Percentiles rank a stretch among this genome's conserved stretches.
Evolutionary conservation across 441 rosid genomes (phyloP).

Genomic region (Mallotus japonicus): DNA sequence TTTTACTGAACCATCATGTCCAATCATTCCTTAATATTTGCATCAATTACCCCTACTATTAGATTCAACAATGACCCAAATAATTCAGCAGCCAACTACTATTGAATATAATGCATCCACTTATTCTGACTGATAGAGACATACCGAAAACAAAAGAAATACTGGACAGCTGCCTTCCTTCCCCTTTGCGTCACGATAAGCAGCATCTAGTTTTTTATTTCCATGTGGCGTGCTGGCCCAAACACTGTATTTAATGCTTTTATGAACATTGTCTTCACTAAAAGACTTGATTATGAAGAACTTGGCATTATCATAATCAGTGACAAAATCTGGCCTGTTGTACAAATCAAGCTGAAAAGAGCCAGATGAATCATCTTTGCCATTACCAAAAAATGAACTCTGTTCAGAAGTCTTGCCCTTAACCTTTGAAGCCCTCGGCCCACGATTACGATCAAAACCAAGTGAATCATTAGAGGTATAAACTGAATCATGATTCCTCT

Average conservation of each 20-base stretch:
- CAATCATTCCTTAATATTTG: conserved; percentile 6
- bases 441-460: conserved; percentile 61
- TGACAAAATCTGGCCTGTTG: conserved; percentile 51
- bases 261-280: conserved; percentile 84
- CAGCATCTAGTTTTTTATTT: conserved; percentile 67
- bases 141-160: conserved; percentile 72
- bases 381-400: conserved; percentile 37
- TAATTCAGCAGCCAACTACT: background rate
- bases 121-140: conserved; percentile 14
- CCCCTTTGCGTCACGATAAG: conserved; percentile 60
- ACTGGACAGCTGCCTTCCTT: conserved; percentile 52
- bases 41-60: background rate
- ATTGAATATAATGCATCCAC: background rate
- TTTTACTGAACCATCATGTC: background rate
- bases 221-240: conserved; percentile 93
- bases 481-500: conserved; percentile 49
- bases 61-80: background rate
- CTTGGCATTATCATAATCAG: conserved; percentile 56
- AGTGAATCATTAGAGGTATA: conserved; percentile 44
- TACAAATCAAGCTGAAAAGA: conserved; percentile 38
- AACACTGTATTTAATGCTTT: conserved; percentile 68
- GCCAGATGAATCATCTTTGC: conserved; percentile 36
- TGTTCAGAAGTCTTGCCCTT: conserved; percentile 49
- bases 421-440: conserved; percentile 69
- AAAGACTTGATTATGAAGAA: conserved; percentile 75